phyloP scores from a whole-genome alignment of 2,329 filamentous ascomycete genomes.

The Lachnellula suecica region DNA sequence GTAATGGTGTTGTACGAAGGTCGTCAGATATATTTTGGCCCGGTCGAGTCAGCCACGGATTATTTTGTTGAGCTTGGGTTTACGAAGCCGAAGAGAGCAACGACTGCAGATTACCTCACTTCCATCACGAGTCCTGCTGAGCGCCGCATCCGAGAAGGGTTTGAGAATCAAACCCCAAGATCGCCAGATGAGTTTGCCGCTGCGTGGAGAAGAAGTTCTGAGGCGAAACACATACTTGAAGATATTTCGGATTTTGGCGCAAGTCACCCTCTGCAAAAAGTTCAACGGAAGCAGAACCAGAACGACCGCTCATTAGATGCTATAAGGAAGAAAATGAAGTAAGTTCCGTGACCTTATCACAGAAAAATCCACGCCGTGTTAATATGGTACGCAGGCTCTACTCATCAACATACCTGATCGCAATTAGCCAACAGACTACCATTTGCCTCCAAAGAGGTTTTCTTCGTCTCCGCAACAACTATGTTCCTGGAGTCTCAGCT shows the following conservation, averaged over 20 bases:
- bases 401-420: neutral
- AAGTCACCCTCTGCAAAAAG: conserved; percentile 24
- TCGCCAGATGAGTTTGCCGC: conserved; percentile 54
- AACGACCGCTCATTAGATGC: no score
- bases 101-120: conserved; percentile 67
- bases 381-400: neutral
- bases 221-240: conserved; percentile 39
- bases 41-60: conserved; percentile 56
- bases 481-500: neutral
- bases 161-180: conserved; percentile 54
- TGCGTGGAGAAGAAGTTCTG: conserved; percentile 47
- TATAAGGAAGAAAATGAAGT: neutral
- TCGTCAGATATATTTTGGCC: conserved; percentile 70
- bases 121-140: conserved; percentile 61
- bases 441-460: conserved; percentile 1
- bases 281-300: neutral
- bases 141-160: conserved; percentile 42
- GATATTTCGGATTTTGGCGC: conserved; percentile 55
- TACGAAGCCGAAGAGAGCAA: conserved; percentile 58
- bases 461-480: conserved; percentile 1
- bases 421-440: neutral
- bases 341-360: neutral
- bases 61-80: conserved; percentile 72
- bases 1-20: conserved; percentile 65
- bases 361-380: neutral